phyloP scores from a whole-genome alignment of 352 stramenopile genomes.

The Pythium coloratum region DNA sequence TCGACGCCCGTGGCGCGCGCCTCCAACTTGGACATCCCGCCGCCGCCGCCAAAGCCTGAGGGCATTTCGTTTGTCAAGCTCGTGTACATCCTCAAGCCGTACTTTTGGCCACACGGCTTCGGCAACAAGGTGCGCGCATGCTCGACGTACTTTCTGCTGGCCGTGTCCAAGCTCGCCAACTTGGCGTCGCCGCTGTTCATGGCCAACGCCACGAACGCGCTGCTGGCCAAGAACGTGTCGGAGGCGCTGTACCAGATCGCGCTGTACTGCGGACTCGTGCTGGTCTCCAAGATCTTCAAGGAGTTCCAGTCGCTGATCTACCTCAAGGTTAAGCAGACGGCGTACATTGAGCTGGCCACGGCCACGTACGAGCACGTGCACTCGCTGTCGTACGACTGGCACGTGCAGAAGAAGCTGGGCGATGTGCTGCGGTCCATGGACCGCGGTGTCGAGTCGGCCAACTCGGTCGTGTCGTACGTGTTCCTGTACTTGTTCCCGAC shows the following conservation, averaged over 20 bases:
- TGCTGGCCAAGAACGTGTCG: constrained; percentile 68
- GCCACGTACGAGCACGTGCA: constrained; percentile 97
- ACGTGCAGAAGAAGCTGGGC: constrained; percentile 97
- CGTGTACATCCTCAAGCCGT: constrained; percentile 83
- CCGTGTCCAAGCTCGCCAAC: constrained; percentile 91
- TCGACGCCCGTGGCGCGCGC: constrained; percentile 32
- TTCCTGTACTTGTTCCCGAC: constrained; percentile 97
- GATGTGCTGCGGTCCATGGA: constrained; percentile 96
- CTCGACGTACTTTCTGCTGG: constrained; percentile 93
- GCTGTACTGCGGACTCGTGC: constrained; percentile 82
- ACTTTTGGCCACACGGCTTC: constrained; percentile 82
- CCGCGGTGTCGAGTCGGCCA: constrained; percentile 89
- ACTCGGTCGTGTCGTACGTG: constrained; percentile 96
- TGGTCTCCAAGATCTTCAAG: constrained; percentile 91
- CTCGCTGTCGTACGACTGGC: constrained; percentile 96
- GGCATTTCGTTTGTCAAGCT: constrained; percentile 86
- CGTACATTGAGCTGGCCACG: constrained; percentile 96
- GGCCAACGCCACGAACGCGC: constrained; percentile 89
- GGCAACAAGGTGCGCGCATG: constrained; percentile 78
- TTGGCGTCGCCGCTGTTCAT: constrained; percentile 93
- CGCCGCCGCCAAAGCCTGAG: constrained; percentile 29
- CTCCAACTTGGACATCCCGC: constrained; percentile 29
- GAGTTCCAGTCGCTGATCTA: constrained; percentile 95
- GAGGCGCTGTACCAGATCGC: constrained; percentile 58
- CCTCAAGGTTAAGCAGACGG: constrained; percentile 96